Evolutionary conservation across 2,329 filamentous ascomycete species (phyloP).

Genomic region (Meredithiella fracta): DNA sequence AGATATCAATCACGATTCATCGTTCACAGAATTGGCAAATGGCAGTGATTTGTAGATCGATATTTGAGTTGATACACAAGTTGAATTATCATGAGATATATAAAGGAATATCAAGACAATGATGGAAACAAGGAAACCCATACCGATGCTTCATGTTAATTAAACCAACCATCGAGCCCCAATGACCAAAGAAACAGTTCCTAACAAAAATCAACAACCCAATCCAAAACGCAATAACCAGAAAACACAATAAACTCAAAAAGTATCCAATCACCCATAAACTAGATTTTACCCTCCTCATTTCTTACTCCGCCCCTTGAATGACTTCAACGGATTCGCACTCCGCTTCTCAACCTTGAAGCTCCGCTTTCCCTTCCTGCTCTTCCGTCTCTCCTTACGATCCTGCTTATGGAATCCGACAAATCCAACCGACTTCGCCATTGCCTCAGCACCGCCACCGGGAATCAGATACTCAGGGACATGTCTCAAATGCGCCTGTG

Average conservation of each 20-base stretch:
- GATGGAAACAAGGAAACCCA: slow-evolving; percentile 8
- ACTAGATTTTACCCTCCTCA: neutral
- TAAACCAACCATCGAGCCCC: slow-evolving; percentile 1
- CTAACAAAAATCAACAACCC: neutral
- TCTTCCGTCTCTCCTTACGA: slow-evolving; percentile 28
- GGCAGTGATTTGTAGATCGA: no score
- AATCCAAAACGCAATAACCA: neutral
- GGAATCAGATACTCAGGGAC: slow-evolving; percentile 89
- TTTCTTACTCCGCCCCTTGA: slow-evolving; percentile 42
- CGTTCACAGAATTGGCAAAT: no score
- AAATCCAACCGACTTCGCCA: slow-evolving; percentile 44
- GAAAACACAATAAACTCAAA: neutral
- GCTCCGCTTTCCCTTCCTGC: slow-evolving; percentile 20
- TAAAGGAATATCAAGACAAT: slow-evolving; percentile 4
- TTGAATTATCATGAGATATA: neutral
- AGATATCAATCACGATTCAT: no score
- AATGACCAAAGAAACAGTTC: slow-evolving; percentile 1
- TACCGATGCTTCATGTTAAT: slow-evolving; percentile 10
- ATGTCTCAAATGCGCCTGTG: slow-evolving; percentile 81
- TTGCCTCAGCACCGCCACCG: slow-evolving; percentile 51
- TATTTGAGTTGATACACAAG: no score
- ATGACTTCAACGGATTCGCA: slow-evolving; percentile 67
- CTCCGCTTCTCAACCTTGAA: slow-evolving; percentile 37
- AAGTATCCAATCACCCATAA: neutral
- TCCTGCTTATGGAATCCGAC: slow-evolving; percentile 45